Percentiles rank a stretch among this genome's conserved stretches.
These are phyloP conservation scores for Fusarium continuum DNA, from an alignment of 2,329 filamentous ascomycete genomes.

Conservation along the genomic window DNA sequence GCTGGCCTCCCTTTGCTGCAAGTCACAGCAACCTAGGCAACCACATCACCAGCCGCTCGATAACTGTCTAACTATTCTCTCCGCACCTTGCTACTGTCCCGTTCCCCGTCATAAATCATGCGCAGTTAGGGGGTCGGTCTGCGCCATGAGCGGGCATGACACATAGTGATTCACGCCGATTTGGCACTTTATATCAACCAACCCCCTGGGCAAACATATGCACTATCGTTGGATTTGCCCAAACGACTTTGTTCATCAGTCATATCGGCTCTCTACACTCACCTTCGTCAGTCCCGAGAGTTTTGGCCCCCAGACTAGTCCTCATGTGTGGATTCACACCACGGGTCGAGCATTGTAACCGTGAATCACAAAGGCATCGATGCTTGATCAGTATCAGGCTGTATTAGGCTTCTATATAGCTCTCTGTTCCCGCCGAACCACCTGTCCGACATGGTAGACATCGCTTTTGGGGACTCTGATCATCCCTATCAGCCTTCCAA, in stretches of 20 bases:
- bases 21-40: constrained; percentile 11
- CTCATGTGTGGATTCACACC: background rate
- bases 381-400: constrained; percentile 38
- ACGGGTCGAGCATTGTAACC: background rate
- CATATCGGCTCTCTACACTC: background rate
- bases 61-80: constrained; percentile 13
- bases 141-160: constrained; percentile 17
- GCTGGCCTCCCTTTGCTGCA: background rate
- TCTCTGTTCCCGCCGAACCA: constrained; percentile 30
- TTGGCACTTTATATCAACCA: constrained; percentile 12
- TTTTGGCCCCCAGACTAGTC: background rate
- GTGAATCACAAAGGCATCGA: constrained; percentile 16
- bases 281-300: background rate
- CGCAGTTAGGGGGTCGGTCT: constrained; percentile 7
- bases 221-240: constrained; percentile 12
- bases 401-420: constrained; percentile 40
- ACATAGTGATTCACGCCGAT: constrained; percentile 22
- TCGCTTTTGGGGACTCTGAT: constrained; percentile 27
- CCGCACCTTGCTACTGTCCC: background rate
- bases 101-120: constrained; percentile 20
- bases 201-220: constrained; percentile 7
- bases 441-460: constrained; percentile 28
- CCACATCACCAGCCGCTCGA: constrained; percentile 8
- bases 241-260: constrained; percentile 1
- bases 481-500: constrained; percentile 29